Evolutionary conservation across 2,329 filamentous ascomycete species (phyloP).

Genomic region (Lithohypha guttulata): DNA sequence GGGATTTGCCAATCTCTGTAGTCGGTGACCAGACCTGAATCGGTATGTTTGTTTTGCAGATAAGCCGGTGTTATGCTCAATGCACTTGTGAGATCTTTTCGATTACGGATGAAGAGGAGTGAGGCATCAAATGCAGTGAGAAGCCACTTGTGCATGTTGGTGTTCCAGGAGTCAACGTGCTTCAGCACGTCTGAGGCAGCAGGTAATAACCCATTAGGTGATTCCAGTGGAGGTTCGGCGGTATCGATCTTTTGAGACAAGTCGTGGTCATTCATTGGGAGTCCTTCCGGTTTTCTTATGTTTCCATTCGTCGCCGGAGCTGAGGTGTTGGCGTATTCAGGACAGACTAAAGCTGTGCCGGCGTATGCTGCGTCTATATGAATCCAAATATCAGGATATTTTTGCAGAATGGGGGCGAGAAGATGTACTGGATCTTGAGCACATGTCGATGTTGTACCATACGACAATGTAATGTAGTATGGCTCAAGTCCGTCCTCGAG

Average conservation of each 20-base stretch:
- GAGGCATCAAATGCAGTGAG: slow-evolving; percentile 85
- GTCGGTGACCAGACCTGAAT: slow-evolving; percentile 77
- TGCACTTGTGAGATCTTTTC: slow-evolving; percentile 66
- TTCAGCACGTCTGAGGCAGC: background rate
- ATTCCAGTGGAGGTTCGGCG: slow-evolving; percentile 62
- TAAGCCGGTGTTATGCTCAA: slow-evolving; percentile 72
- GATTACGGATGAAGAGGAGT: slow-evolving; percentile 66
- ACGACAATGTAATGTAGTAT: slow-evolving; percentile 72
- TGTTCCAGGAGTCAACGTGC: slow-evolving; percentile 66
- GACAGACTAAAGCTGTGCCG: slow-evolving; percentile 69
- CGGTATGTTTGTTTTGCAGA: slow-evolving; percentile 69
- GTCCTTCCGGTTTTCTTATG: background rate
- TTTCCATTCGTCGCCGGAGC: slow-evolving; percentile 33
- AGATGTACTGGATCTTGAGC: slow-evolving; percentile 71
- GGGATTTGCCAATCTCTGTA: slow-evolving; percentile 98
- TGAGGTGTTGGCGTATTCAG: slow-evolving; percentile 51
- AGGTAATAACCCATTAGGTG: slow-evolving; percentile 10
- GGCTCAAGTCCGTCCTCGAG: slow-evolving; percentile 62
- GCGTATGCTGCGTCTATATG: slow-evolving; percentile 93
- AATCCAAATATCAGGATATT: slow-evolving; percentile 63
- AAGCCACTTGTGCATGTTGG: slow-evolving; percentile 97
- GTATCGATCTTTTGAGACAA: slow-evolving; percentile 48
- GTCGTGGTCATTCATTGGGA: background rate
- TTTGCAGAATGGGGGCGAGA: slow-evolving; percentile 44
- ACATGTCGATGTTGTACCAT: slow-evolving; percentile 83